phyloP scores from a whole-genome alignment of 176 grass and related monocot species.

The Leersia perrieri region DNA sequence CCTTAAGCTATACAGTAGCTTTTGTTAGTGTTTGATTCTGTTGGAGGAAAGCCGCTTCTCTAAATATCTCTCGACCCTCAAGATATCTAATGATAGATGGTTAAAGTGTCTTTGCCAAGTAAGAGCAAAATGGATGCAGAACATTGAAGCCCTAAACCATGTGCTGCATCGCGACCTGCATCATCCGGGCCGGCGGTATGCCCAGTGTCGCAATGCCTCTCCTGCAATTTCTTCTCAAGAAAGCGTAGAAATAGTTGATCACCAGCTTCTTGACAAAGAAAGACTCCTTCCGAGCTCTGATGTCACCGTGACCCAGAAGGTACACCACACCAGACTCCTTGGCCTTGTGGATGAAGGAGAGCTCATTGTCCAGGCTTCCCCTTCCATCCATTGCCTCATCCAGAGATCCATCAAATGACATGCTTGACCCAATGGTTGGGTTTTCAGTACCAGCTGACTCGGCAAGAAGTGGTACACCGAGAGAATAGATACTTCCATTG shows the following conservation, averaged over 20 bases:
- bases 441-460: conserved; percentile 30
- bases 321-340: conserved; percentile 86
- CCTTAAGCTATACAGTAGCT: neutral
- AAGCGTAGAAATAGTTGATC: conserved; percentile 94
- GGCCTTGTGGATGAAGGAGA: conserved; percentile 80
- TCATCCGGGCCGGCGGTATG: conserved; percentile 74
- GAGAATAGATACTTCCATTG: conserved; percentile 63
- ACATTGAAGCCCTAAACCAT: conserved; percentile 59
- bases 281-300: conserved; percentile 86
- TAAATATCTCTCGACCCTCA: neutral
- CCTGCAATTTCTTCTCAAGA: conserved; percentile 91
- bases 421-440: conserved; percentile 47
- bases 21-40: conserved; percentile 21
- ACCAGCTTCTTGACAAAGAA: conserved; percentile 95
- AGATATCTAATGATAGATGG: conserved; percentile 13
- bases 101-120: conserved; percentile 18
- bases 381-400: conserved; percentile 39
- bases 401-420: conserved; percentile 49
- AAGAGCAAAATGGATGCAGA: neutral
- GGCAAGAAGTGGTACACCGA: conserved; percentile 57
- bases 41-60: conserved; percentile 1
- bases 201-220: conserved; percentile 72
- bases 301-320: conserved; percentile 83
- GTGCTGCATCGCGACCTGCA: conserved; percentile 98
- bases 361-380: conserved; percentile 67